A percentile compares a stretch with the other conserved stretches of the same genome.
phyloP scores from a whole-genome alignment of 805 yeast genomes.

The Spathaspora gorwiae region DNA sequence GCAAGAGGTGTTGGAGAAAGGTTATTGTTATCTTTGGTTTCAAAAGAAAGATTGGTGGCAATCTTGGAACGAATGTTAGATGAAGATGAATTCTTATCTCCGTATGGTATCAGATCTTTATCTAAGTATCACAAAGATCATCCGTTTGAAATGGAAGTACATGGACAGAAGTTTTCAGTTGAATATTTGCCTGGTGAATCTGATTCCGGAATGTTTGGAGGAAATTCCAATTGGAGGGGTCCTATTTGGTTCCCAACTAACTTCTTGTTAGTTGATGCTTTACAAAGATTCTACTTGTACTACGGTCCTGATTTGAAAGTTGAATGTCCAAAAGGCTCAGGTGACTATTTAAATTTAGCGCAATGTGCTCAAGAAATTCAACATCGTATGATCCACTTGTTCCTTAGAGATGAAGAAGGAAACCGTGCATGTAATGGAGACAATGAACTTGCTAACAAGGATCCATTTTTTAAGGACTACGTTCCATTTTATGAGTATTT shows the following conservation, averaged over 20 bases:
- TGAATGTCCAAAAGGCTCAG: slow-evolving; percentile 85
- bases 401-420: slow-evolving; percentile 61
- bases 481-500: slow-evolving; percentile 83
- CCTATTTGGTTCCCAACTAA: slow-evolving; percentile 96
- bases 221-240: slow-evolving; percentile 96
- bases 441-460: slow-evolving; percentile 47
- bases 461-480: slow-evolving; percentile 68
- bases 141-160: slow-evolving; percentile 80
- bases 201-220: slow-evolving; percentile 92
- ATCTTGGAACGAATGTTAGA: slow-evolving; percentile 79
- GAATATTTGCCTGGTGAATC: slow-evolving; percentile 84
- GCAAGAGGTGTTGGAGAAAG: slow-evolving; percentile 80
- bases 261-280: slow-evolving; percentile 77
- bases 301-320: slow-evolving; percentile 83
- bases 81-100: slow-evolving; percentile 79
- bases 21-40: slow-evolving; percentile 71
- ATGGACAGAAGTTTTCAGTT: slow-evolving; percentile 67
- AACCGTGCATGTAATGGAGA: slow-evolving; percentile 79
- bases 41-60: slow-evolving; percentile 70
- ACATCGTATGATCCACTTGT: slow-evolving; percentile 75
- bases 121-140: slow-evolving; percentile 81
- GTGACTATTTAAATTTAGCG: slow-evolving; percentile 69
- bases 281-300: slow-evolving; percentile 82
- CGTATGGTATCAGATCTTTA: slow-evolving; percentile 81
- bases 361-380: slow-evolving; percentile 89